Evolutionary conservation across 805 yeast species (phyloP).

Genomic region (Nakazawaea laoshanensis): DNA sequence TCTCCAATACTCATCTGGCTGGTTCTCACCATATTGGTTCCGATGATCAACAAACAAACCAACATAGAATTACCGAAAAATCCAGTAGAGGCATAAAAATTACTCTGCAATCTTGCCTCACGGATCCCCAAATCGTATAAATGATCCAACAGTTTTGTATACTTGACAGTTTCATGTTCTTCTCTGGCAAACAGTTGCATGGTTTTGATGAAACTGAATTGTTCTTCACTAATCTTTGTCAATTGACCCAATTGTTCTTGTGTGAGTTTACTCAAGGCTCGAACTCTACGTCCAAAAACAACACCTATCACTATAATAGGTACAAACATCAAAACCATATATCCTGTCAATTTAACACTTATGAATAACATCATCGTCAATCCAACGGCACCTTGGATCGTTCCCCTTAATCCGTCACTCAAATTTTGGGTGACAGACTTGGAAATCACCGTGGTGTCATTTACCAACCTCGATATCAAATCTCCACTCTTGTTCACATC

Average conservation of each 20-base stretch:
- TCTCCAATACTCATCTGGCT: conserved; percentile 84
- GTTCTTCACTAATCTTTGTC: conserved; percentile 89
- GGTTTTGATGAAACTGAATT: conserved; percentile 74
- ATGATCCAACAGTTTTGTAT: conserved; percentile 61
- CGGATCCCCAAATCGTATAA: conserved; percentile 59
- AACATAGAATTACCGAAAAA: conserved; percentile 77
- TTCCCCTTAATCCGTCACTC: conserved; percentile 84
- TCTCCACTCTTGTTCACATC: conserved; percentile 91
- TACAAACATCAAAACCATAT: conserved; percentile 76
- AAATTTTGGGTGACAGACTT: conserved; percentile 81
- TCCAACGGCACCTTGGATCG: conserved; percentile 79
- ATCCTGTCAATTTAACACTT: conserved; percentile 72
- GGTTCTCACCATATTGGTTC: conserved; percentile 70
- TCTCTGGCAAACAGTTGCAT: conserved; percentile 92
- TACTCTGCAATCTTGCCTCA: conserved; percentile 75
- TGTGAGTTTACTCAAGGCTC: conserved; percentile 62
- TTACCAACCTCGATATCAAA: conserved; percentile 76
- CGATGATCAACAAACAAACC: conserved; percentile 68
- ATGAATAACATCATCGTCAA: conserved; percentile 87
- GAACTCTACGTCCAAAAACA: conserved; percentile 74
- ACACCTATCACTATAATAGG: conserved; percentile 74
- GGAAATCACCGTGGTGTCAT: conserved; percentile 84
- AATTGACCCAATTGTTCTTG: conserved; percentile 81
- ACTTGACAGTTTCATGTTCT: conserved; percentile 63
- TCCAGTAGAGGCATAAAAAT: conserved; percentile 72